Percentiles rank a stretch among this genome's conserved stretches.
These are phyloP conservation scores for Boletales sp. DNA, from an alignment of 768 basidiomycete genomes.

Conservation along the genomic window DNA sequence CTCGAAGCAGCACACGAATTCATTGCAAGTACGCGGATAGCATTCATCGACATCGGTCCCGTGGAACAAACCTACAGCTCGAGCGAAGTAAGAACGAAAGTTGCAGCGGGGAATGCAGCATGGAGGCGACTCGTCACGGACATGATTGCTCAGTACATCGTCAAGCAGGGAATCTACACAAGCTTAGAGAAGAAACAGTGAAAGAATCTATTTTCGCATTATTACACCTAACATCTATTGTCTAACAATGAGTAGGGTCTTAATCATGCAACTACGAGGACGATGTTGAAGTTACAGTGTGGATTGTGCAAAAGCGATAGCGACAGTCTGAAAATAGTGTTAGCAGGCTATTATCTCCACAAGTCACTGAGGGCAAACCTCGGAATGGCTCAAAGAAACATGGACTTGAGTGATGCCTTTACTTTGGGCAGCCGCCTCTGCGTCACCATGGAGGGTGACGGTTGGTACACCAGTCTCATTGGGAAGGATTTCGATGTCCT, in stretches of 20 bases:
- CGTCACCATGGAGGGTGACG: conserved; percentile 77
- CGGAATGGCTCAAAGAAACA: conserved; percentile 90
- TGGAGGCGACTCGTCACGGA: conserved; percentile 50
- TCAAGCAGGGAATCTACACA: conserved; percentile 43
- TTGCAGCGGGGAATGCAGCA: conserved; percentile 16
- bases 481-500: conserved; percentile 93
- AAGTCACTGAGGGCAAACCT: conserved; percentile 48
- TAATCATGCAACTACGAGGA: too few species aligned
- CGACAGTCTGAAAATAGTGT: conserved; percentile 55
- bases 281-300: conserved; percentile 19
- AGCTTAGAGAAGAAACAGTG: not conserved
- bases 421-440: conserved; percentile 62
- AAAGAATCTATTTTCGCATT: conserved; percentile 15
- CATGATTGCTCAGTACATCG: conserved; percentile 50
- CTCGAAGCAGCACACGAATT: conserved; percentile 44
- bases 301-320: conserved; percentile 86
- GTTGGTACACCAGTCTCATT: conserved; percentile 74
- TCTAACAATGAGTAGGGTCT: not conserved
- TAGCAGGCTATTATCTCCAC: conserved; percentile 9
- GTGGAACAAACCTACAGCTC: conserved; percentile 63
- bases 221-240: not conserved
- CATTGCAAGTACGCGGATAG: conserved; percentile 47
- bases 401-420: conserved; percentile 74
- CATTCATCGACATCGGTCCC: conserved; percentile 59
- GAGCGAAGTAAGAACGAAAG: conserved; percentile 50